Evolutionary conservation across 306 rosid genomes (phyloP).

Genomic region (Begonia fuchsioides): DNA sequence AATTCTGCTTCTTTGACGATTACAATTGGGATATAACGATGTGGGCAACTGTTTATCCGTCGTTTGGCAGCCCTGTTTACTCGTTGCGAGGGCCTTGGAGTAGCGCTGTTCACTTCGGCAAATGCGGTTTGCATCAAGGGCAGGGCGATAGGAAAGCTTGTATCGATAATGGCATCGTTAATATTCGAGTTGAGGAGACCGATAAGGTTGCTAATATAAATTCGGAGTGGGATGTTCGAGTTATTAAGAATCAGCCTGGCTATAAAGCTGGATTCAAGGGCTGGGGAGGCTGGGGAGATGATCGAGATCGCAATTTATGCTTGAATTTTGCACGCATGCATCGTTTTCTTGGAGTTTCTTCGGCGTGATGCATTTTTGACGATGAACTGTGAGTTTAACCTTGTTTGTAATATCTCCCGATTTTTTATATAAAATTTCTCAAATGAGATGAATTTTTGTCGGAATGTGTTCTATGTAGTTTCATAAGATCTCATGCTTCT

Average conservation of each 20-base stretch:
- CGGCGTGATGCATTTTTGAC: neutral
- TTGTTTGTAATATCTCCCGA: too few relatives aligned
- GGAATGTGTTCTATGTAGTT: too few relatives aligned
- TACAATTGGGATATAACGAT: slow-evolving; percentile 97
- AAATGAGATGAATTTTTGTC: too few relatives aligned
- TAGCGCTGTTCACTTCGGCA: slow-evolving; percentile 90
- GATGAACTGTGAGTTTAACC: too few relatives aligned
- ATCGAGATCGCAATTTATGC: slow-evolving; percentile 69
- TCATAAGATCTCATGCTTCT: too few relatives aligned
- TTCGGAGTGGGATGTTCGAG: slow-evolving; percentile 52
- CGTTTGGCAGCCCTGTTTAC: slow-evolving; percentile 82
- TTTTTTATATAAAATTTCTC: too few relatives aligned
- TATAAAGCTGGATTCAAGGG: slow-evolving; percentile 92
- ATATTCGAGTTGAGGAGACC: slow-evolving; percentile 28
- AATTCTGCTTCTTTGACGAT: slow-evolving; percentile 81
- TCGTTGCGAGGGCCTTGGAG: slow-evolving; percentile 71
- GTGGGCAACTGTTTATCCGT: slow-evolving; percentile 98
- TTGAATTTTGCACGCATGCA: slow-evolving; percentile 65
- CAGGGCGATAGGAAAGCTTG: slow-evolving; percentile 58
- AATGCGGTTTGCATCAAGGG: slow-evolving; percentile 96
- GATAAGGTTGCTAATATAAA: slow-evolving; percentile 61
- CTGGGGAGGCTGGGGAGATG: slow-evolving; percentile 99
- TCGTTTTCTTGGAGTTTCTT: slow-evolving; percentile 17
- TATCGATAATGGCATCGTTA: slow-evolving; percentile 54
- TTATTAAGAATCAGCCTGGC: slow-evolving; percentile 54